These are phyloP conservation scores for Herpotrichia juniperi DNA, from an alignment of 2,329 filamentous ascomycete species.

Conservation along the genomic window DNA sequence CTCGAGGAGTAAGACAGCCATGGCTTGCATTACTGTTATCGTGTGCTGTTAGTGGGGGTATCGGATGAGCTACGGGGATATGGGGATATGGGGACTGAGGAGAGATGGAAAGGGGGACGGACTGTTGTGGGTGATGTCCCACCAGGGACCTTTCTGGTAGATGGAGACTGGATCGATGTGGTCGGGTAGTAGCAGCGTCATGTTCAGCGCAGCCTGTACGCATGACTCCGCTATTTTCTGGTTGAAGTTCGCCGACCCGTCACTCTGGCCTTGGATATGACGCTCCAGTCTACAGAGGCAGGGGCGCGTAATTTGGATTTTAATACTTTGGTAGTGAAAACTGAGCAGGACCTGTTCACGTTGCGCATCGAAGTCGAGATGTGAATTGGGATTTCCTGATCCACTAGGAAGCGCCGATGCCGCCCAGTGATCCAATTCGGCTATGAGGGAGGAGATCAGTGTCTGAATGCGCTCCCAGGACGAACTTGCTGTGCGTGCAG, in stretches of 20 bases:
- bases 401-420: conserved; percentile 26
- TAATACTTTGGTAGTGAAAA: conserved; percentile 40
- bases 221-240: conserved; percentile 36
- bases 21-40: conserved; percentile 44
- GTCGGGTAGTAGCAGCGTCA: conserved; percentile 40
- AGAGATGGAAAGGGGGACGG: not conserved
- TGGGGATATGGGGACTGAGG: not conserved
- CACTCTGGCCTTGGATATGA: conserved; percentile 38
- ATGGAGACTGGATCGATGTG: conserved; percentile 22
- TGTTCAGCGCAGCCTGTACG: conserved; percentile 38
- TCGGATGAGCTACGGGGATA: too few relatives aligned
- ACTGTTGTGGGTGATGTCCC: conserved; percentile 40
- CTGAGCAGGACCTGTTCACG: conserved; percentile 24
- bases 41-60: not conserved
- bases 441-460: conserved; percentile 29
- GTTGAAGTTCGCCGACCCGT: conserved; percentile 36
- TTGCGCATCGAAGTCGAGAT: not conserved
- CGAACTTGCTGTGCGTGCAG: conserved; percentile 31
- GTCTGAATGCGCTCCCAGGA: conserved; percentile 42
- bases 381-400: conserved; percentile 3
- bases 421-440: conserved; percentile 36
- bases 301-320: conserved; percentile 45
- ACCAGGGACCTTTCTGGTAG: conserved; percentile 43
- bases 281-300: conserved; percentile 45
- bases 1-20: conserved; percentile 45